Conservation (phyloP, 164 flowering plant genomes). For the Chimonanthus praecox region DNA sequence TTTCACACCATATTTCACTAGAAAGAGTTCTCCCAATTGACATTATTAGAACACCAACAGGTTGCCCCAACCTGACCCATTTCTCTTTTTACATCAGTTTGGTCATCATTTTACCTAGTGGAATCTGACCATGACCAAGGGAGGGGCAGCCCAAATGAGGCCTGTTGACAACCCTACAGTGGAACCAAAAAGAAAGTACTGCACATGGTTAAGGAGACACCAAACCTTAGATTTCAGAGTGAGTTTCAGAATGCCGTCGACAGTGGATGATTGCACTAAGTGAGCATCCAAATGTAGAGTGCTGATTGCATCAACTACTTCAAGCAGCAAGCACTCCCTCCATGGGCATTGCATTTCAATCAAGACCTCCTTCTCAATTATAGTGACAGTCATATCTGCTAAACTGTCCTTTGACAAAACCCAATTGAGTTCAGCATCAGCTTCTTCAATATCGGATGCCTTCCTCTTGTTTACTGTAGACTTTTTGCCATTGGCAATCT, state of each 20-base stretch:
- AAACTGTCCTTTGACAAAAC: constrained; percentile 25
- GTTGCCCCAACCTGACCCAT: no score
- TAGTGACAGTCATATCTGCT: constrained; percentile 37
- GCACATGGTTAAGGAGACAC: not conserved
- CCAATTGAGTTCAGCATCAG: constrained; percentile 26
- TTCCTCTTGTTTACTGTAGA: constrained; percentile 57
- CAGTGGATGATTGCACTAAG: constrained; percentile 59
- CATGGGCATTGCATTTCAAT: constrained; percentile 66
- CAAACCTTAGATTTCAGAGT: constrained; percentile 68
- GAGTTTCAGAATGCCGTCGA: constrained; percentile 47
- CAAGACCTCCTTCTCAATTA: constrained; percentile 42
- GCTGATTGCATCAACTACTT: constrained; percentile 59
- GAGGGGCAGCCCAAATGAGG: no score
- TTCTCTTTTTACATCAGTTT: no score
- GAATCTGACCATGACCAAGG: no score
- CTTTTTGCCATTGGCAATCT: constrained; percentile 24
- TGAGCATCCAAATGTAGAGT: constrained; percentile 58
- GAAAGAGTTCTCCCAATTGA: no score
- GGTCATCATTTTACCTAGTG: no score
- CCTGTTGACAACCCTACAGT: no score
- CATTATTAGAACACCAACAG: no score
- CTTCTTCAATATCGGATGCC: constrained; percentile 39
- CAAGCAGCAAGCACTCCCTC: constrained; percentile 68
- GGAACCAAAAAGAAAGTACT: no score
- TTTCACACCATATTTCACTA: no score